Evolutionary conservation across 73 alveolate species (phyloP).

Genomic region (Paramecium octaurelia): DNA sequence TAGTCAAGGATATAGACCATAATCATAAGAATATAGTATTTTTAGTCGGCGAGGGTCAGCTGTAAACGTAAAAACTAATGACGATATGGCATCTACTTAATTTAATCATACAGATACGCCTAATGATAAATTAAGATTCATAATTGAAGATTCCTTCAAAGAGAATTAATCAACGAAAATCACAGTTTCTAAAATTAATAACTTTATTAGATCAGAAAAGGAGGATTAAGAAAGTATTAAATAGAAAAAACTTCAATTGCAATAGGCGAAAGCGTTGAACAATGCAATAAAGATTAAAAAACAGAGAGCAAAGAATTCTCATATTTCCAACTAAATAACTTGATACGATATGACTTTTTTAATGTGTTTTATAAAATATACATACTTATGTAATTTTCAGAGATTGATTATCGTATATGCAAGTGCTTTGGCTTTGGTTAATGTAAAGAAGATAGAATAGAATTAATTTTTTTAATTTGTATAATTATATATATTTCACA

Average conservation of each 20-base stretch:
- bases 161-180: background rate
- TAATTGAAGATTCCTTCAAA: background rate
- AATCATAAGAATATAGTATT: background rate
- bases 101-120: background rate
- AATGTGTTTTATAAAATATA: too few relatives aligned
- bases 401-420: too few relatives aligned
- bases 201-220: background rate
- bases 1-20: background rate
- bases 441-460: background rate
- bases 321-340: background rate
- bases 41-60: background rate
- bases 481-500: background rate
- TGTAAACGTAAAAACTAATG: background rate
- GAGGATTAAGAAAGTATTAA: background rate
- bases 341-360: background rate
- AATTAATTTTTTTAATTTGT: too few relatives aligned
- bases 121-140: background rate
- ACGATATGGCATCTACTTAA: background rate
- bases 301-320: background rate
- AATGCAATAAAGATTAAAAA: background rate
- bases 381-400: too few relatives aligned
- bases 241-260: background rate
- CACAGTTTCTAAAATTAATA: background rate
- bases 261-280: background rate
- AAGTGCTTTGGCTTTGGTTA: too few relatives aligned